Percentiles rank a stretch among this genome's conserved stretches.
Evolutionary conservation across 1,284 basidiomycete species (phyloP).

Genomic region (Leccinum subrobustum): DNA sequence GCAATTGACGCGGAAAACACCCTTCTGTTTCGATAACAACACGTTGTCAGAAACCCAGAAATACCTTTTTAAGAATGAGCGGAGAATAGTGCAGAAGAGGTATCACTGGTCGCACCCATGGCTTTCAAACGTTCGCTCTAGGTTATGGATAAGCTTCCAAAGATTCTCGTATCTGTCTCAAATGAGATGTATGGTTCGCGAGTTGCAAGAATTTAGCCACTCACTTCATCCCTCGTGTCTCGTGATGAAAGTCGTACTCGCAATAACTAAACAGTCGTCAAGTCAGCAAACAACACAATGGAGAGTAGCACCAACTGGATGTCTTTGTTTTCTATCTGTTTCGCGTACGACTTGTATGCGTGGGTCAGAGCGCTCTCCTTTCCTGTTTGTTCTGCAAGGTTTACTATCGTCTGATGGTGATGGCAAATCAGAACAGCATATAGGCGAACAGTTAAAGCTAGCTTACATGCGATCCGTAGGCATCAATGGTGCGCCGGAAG

Average conservation of each 20-base stretch:
- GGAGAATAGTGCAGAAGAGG: not conserved
- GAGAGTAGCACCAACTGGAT: conserved; percentile 49
- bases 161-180: conserved; percentile 82
- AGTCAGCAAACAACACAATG: not conserved
- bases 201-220: conserved; percentile 20
- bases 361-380: conserved; percentile 83
- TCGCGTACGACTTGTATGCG: conserved; percentile 73
- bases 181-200: conserved; percentile 9
- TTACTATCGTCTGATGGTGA: conserved; percentile 68
- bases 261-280: conserved; percentile 44
- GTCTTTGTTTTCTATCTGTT: conserved; percentile 59
- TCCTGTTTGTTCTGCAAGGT: conserved; percentile 88
- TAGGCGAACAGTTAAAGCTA: conserved; percentile 9
- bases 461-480: conserved; percentile 78
- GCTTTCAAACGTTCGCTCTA: conserved; percentile 71
- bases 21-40: conserved; percentile 78
- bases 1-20: conserved; percentile 86
- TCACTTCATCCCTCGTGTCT: conserved; percentile 90
- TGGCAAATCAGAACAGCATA: conserved; percentile 9
- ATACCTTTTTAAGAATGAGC: conserved; percentile 49
- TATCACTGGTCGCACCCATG: conserved; percentile 52
- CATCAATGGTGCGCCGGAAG: conserved; percentile 63
- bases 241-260: conserved; percentile 89
- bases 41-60: conserved; percentile 79
- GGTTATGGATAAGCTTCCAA: conserved; percentile 66